phyloP scores from a whole-genome alignment of 495 filamentous ascomycete genomes.

The Penicillium subrubescens region DNA sequence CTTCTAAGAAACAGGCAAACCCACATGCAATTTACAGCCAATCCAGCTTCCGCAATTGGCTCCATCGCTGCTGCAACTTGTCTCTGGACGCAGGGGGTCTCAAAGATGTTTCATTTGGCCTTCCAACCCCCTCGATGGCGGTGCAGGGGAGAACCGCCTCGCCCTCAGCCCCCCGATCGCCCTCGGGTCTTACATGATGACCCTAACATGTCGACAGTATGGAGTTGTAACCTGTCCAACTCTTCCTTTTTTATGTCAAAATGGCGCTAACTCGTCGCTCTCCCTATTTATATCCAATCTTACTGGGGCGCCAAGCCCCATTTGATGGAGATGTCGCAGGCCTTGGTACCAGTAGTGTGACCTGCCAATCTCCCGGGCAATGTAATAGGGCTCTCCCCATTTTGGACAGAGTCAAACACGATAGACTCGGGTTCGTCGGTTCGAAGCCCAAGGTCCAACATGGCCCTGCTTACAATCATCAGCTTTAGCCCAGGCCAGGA shows the following conservation, averaged over 20 bases:
- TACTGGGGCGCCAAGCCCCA: constrained; percentile 21
- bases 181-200: neutral
- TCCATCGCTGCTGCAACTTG: neutral
- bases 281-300: constrained; percentile 32
- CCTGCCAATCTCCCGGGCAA: constrained; percentile 21
- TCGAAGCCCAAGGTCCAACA: neutral
- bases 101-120: constrained; percentile 23
- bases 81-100: constrained; percentile 27
- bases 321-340: constrained; percentile 9
- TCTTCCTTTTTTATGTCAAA: constrained; percentile 7
- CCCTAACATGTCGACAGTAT: neutral
- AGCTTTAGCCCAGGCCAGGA: neutral
- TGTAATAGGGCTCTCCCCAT: constrained; percentile 9
- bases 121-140: constrained; percentile 7
- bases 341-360: constrained; percentile 8
- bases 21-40: constrained; percentile 19
- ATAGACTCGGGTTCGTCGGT: neutral
- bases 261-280: constrained; percentile 21
- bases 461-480: neutral
- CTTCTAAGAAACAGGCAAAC: constrained; percentile 4
- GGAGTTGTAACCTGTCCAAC: neutral
- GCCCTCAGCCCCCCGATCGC: constrained; percentile 13
- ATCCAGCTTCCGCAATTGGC: constrained; percentile 22
- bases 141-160: constrained; percentile 6
- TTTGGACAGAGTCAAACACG: neutral